These are phyloP conservation scores for Amaranthus hypochondriacus DNA, from an alignment of 148 eudicot species.

Conservation along the genomic window DNA sequence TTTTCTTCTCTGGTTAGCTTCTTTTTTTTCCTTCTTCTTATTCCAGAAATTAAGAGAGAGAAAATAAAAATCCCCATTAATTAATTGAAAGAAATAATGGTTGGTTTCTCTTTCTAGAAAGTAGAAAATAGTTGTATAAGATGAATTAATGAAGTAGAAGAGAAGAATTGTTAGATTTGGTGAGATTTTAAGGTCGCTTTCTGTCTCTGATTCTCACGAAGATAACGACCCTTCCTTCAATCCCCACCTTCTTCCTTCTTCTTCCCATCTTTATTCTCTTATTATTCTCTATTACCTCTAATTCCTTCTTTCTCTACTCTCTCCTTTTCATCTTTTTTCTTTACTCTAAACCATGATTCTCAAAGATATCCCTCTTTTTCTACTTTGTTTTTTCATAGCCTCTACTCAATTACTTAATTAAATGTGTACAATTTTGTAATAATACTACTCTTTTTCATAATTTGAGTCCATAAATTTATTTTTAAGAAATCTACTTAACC, in stretches of 20 bases:
- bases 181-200: slow-evolving; percentile 54
- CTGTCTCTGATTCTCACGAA: slow-evolving; percentile 73
- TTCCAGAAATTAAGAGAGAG: not conserved
- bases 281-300: not conserved
- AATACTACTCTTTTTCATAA: too few relatives aligned
- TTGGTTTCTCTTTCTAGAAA: not conserved
- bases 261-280: not conserved
- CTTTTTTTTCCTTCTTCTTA: not conserved
- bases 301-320: slow-evolving; percentile 10
- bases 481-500: too few relatives aligned
- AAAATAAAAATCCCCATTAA: not conserved
- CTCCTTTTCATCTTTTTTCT: not conserved
- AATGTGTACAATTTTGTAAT: too few relatives aligned
- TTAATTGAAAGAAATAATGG: not conserved
- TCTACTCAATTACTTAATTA: not conserved
- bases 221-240: slow-evolving; percentile 59
- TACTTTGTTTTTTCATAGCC: not conserved
- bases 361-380: not conserved
- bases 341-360: not conserved
- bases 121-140: not conserved
- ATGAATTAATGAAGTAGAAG: too few relatives aligned
- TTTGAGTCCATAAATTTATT: too few relatives aligned
- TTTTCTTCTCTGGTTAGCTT: not conserved
- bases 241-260: slow-evolving; percentile 10
- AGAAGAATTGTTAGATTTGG: slow-evolving; percentile 32